Evolutionary conservation across 2,329 filamentous ascomycete genomes (phyloP), one percentile per base, ranked within the genome.

Genomic region (Beauveria sp.): DNA sequence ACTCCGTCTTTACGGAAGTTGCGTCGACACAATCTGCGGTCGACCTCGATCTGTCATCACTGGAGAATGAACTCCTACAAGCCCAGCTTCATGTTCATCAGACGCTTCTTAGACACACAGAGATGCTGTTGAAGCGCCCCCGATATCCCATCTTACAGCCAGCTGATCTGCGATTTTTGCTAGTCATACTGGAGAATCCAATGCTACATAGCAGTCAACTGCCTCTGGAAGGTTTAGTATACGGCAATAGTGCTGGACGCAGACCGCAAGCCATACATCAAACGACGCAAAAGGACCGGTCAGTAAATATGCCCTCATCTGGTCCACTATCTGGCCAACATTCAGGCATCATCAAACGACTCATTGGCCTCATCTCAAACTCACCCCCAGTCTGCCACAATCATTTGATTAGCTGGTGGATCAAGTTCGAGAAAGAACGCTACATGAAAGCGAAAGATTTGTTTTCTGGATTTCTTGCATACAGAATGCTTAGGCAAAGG

Each of bases 331-430:
- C 83, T 28, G 88, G 87, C 1, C 85, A 90, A 63, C 89, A 96
- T 73, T 92, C 90, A 2, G 89, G 88, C 5, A 88, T 96, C 59
- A 84, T 96, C 68, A 96, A 96, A 73, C 85, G 93, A 43, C 87
- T 96, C 45, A 73, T 96, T 28, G 93, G 93, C 1, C 76, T 96
- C 10, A 71, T 96, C 26, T 88, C 91, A 1, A 91, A 96, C 71
- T 79, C 90, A 14, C 82, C 90, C 0, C 83, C 85, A 62, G 83
- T 88, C 62, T 93, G 89, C 66, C 92, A 96, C 68, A 87, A 88
- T 60, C 85, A 89, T 67, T 75, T 96, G 28, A 85, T 92, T 10
- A 82, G 83, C 7, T 96, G 91, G 91, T 87, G 96, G 67, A 85
- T 89, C 14, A 83, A 85, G 52, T 86, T 89, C 66, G 83, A 89